phyloP scores from a whole-genome alignment of 805 yeast species.

The Starmerella floris region DNA sequence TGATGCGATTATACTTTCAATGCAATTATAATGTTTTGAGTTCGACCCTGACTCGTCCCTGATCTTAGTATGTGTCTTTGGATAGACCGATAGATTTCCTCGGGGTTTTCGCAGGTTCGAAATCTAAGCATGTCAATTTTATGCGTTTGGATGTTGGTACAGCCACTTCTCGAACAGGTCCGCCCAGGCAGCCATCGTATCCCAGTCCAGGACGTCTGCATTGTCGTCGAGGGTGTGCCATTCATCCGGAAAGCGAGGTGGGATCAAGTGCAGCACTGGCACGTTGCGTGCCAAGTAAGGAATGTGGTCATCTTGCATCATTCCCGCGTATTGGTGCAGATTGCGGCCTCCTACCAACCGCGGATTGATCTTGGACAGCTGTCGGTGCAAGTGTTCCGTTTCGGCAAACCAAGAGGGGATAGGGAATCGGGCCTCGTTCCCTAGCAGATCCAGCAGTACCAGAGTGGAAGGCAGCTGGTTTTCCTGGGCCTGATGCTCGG shows the following conservation, averaged over 20 bases:
- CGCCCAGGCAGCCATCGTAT: constrained; percentile 37
- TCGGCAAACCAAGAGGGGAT: constrained; percentile 35
- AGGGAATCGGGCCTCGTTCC: constrained; percentile 26
- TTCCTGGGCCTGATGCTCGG: constrained; percentile 29
- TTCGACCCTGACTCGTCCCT: too few species aligned
- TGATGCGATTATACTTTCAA: too few species aligned
- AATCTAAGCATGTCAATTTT: too few species aligned
- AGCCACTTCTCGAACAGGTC: constrained; percentile 32
- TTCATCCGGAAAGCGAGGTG: constrained; percentile 35
- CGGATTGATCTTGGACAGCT: constrained; percentile 30
- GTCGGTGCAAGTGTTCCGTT: constrained; percentile 31
- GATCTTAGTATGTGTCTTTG: too few species aligned
- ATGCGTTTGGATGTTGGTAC: too few species aligned
- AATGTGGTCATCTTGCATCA: constrained; percentile 38
- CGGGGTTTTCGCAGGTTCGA: too few species aligned
- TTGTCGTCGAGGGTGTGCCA: constrained; percentile 45
- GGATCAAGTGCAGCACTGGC: constrained; percentile 41
- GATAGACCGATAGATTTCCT: too few species aligned
- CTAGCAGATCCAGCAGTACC: constrained; percentile 40
- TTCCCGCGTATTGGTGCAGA: constrained; percentile 16
- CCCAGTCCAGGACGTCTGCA: constrained; percentile 32
- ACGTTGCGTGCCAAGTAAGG: constrained; percentile 39
- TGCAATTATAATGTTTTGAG: too few species aligned
- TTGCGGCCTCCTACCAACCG: constrained; percentile 20
- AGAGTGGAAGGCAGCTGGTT: constrained; percentile 31